Evolutionary conservation across 1,284 basidiomycete species (phyloP), one percentile per base, ranked within the genome.

Genomic region (Amylostereum areolatum): DNA sequence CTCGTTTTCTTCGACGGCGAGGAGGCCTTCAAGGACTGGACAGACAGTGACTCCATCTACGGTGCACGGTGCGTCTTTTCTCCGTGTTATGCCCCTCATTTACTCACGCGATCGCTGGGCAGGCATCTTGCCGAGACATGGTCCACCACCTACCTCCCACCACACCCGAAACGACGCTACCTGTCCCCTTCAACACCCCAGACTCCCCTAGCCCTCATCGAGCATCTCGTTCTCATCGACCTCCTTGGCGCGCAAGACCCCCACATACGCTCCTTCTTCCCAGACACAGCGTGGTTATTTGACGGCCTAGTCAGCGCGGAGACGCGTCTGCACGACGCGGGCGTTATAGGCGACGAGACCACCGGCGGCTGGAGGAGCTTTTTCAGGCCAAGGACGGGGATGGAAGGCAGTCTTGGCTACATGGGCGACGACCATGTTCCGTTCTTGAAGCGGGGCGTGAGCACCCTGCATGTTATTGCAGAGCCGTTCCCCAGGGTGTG

Each of bases 1-100:
- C 73, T 99, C n/a, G 74, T 99, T 24, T 97, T 99, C 62, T 95
- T 99, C 55, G 97, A 99, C 60, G 97, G 97, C 3, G 97, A 99
- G 66, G 97, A 99, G 67, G 97, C 97, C 0, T 98, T 95, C 67
- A 74, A 83, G 33, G 73, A 80, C 35, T 99, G 97, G 97, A 92
- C 93, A 1, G 77, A 77, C 33, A 82, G 77, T 0, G 97, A 99
- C 66, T 95, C 91, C 1, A 85, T 95, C 43, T 99, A 99, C 63
- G 97, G 97, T 25, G 86, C 94, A 37, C 82, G 88, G 90, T 92
- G 59, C 50, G 69, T 63, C 28, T 28, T 18, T 39, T 41, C 18
- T 7, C 40, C 25, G 34, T 46, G 18, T 24, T 12, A 25, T 32
- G n/a, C 12, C 43, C 49, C 39, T 52, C 48, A 4, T n/a, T 25